Base-by-base conservation (phyloP, 345 rosid species). In the Capsella bursapastoris region DNA sequence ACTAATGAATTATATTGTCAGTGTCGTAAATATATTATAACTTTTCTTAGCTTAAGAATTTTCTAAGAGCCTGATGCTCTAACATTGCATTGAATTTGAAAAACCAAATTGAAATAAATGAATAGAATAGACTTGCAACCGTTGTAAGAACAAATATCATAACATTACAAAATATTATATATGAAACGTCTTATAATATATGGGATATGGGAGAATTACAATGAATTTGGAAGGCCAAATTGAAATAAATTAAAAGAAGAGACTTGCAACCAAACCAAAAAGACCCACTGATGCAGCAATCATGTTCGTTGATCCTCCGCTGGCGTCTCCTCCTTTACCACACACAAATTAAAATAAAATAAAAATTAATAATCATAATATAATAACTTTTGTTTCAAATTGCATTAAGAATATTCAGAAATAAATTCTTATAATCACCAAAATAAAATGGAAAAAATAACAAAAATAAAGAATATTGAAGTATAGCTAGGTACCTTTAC, bases 251-350 rank as follows among this genome's bases (percentile, higher is more conserved):
- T 70, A 56, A 14, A 77, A 13, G 3, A 77, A 63, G 4, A 77
- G 4, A 57, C 62, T 71, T 71, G 76, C 72, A 65, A 66, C 66
- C 49, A 77, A 71, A 77, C 67, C 63, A 48, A 77, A 32, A 22
- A 71, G 57, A 64, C 62, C 72, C 28, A 71, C 41, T 7, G 80
- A 71, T 65, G 16, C 70, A 62, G 31, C 35, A 41, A 77, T 64
- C 72, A 48, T 77, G 48, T 38, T 70, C 45, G 15, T 31, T 64
- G 71, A 57, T 70, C 80, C 80, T 56, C 76, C 71, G 41, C 11
- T 77, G 45, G 43, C 1, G 44, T 18, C 18, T 73, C 40, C 70
- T 68, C 41, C 66, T 57, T 37, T 66, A 35, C 55, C 53, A 61
- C 14, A 58, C 48, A 35, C 8, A 47, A 68, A 68, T 7, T 8